Percentiles rank a stretch among this genome's conserved stretches.
Evolutionary conservation across 345 rosid species (phyloP).

Genomic region (Reutealis trisperma): DNA sequence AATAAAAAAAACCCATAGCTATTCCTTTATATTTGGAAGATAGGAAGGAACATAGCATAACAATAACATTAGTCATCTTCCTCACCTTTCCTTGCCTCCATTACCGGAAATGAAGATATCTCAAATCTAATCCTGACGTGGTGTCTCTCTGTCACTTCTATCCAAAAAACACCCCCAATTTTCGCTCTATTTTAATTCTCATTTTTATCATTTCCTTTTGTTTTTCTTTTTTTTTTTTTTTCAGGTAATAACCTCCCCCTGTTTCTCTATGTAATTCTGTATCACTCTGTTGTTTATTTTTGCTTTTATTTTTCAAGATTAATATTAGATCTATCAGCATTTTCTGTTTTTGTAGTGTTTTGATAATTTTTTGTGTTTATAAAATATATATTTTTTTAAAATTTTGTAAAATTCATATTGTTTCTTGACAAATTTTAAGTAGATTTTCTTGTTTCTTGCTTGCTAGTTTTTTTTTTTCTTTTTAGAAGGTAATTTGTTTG

Average conservation of each 20-base stretch:
- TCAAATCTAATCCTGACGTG: slow-evolving; percentile 35
- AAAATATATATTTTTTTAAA: too few species aligned
- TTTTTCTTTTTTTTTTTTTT: not conserved
- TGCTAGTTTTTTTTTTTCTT: not conserved
- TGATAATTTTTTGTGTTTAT: not conserved
- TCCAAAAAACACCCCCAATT: slow-evolving; percentile 4
- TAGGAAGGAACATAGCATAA: too few species aligned
- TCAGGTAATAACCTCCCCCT: not conserved
- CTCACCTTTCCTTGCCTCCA: not conserved
- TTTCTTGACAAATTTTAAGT: not conserved
- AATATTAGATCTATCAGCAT: slow-evolving; percentile 23
- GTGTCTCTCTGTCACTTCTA: slow-evolving; percentile 29
- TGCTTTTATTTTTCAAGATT: not conserved
- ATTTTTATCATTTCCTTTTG: too few species aligned
- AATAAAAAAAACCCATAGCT: not conserved
- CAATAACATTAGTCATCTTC: too few species aligned
- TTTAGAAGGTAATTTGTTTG: not conserved
- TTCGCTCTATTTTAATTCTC: not conserved
- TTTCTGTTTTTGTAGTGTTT: not conserved
- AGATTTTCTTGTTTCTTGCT: not conserved
- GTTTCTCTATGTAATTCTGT: not conserved
- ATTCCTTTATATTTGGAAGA: slow-evolving; percentile 3
- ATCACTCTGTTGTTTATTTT: not conserved
- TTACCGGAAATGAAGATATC: not conserved
- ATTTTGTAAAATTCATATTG: too few species aligned